Evolutionary conservation across 2,329 filamentous ascomycete species (phyloP).

Genomic region (Exophiala lecanii-corni): DNA sequence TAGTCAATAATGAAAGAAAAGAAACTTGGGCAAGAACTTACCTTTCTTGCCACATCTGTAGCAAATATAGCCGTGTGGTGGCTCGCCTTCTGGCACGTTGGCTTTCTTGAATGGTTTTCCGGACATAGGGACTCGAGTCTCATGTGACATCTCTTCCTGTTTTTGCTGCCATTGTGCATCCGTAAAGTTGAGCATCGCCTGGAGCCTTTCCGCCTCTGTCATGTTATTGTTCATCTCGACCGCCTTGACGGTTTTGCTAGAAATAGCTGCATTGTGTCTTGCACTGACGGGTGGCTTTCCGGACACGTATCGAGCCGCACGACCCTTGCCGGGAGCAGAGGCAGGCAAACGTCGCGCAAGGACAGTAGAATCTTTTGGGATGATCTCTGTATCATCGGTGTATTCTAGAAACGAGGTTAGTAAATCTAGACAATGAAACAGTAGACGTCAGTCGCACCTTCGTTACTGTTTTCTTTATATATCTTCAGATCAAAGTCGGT

Average conservation of each 20-base stretch:
- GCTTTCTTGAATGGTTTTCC: conserved; percentile 33
- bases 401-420: conserved; percentile 61
- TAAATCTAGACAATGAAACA: conserved; percentile 17
- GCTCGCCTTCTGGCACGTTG: conserved; percentile 88
- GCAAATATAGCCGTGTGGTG: conserved; percentile 90
- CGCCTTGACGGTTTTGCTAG: conserved; percentile 31
- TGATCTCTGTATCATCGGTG: conserved; percentile 96
- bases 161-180: conserved; percentile 90
- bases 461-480: conserved; percentile 83
- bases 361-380: conserved; percentile 89
- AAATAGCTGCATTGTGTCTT: conserved; percentile 52
- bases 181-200: conserved; percentile 84
- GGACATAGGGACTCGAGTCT: conserved; percentile 40
- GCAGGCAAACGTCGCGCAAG: conserved; percentile 84
- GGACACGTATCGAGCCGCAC: conserved; percentile 90
- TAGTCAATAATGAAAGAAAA: no score
- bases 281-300: conserved; percentile 90
- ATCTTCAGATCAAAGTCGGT: conserved; percentile 95
- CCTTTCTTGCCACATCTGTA: conserved; percentile 93
- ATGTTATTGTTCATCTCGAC: conserved; percentile 68
- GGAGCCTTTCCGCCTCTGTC: conserved; percentile 91
- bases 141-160: conserved; percentile 81
- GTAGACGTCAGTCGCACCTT: conserved; percentile 56
- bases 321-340: conserved; percentile 76
- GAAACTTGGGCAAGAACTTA: conserved; percentile 27